A percentile compares a stretch with the other conserved stretches of the same genome.
Conservation (phyloP, 1,284 basidiomycete genomes). For the Rhodotorula sp. region DNA sequence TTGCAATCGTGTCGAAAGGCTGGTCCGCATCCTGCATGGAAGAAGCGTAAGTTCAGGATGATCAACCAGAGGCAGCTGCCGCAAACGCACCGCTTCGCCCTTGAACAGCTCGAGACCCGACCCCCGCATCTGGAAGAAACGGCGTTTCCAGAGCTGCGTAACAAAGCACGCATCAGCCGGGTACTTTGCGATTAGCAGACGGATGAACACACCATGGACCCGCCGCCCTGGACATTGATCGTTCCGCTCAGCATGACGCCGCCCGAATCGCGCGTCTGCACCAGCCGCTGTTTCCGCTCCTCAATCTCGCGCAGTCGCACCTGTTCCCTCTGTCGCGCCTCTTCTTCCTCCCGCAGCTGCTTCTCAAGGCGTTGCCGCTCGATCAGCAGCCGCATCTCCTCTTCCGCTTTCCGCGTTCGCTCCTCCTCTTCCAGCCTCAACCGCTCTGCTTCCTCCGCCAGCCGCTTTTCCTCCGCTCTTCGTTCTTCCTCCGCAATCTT, state of each 20-base stretch:
- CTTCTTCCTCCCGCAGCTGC: conserved; percentile 23
- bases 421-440: conserved; percentile 20
- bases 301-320: background rate
- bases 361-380: conserved; percentile 18
- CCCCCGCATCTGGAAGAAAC: conserved; percentile 18
- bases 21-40: conserved; percentile 10
- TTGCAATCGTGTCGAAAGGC: conserved; percentile 7
- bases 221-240: conserved; percentile 21
- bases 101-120: conserved; percentile 16
- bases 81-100: conserved; percentile 13
- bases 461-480: background rate
- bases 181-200: background rate
- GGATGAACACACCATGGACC: conserved; percentile 12
- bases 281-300: background rate
- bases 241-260: conserved; percentile 22
- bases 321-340: conserved; percentile 5
- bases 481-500: background rate
- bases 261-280: conserved; percentile 8
- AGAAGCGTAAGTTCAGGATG: background rate
- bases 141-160: conserved; percentile 27
- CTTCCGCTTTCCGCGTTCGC: conserved; percentile 18
- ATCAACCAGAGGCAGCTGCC: no score
- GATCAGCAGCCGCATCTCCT: conserved; percentile 25
- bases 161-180: no score
- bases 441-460: conserved; percentile 7